Evolutionary conservation across 768 basidiomycete genomes (phyloP).

Genomic region (Coprinellus aureogranulatus): DNA sequence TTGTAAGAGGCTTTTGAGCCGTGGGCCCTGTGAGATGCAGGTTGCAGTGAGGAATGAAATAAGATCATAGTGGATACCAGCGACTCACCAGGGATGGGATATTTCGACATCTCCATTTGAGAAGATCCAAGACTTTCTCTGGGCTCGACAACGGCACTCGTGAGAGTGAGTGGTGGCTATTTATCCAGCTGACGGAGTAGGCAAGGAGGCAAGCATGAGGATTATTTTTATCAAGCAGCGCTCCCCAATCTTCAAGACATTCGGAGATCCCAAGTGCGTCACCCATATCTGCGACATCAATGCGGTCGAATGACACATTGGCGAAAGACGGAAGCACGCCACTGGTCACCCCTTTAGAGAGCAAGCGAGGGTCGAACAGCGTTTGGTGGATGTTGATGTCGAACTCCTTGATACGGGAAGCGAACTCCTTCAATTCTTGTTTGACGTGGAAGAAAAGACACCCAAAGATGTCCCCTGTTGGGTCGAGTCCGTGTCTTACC

Average conservation of each 20-base stretch:
- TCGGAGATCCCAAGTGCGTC: constrained; percentile 31
- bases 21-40: constrained; percentile 18
- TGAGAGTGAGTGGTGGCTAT: constrained; percentile 12
- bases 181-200: constrained; percentile 37
- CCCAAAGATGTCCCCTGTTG: constrained; percentile 36
- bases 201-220: constrained; percentile 32
- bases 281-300: constrained; percentile 35
- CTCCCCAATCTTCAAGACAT: constrained; percentile 36
- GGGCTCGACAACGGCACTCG: constrained; percentile 29
- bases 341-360: constrained; percentile 40
- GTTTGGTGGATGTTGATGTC: constrained; percentile 38
- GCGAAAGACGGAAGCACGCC: constrained; percentile 36
- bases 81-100: constrained; percentile 27
- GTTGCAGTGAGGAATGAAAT: background rate
- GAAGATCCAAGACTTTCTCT: constrained; percentile 34
- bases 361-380: constrained; percentile 39
- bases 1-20: constrained; percentile 24
- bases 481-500: constrained; percentile 29
- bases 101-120: constrained; percentile 31
- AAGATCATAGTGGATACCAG: background rate
- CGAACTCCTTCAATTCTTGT: constrained; percentile 37
- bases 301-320: constrained; percentile 37
- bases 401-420: constrained; percentile 32
- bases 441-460: constrained; percentile 46
- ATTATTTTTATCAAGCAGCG: constrained; percentile 34